phyloP scores from a whole-genome alignment of 805 yeast genomes.

The Kazachstania bromeliacearum region DNA sequence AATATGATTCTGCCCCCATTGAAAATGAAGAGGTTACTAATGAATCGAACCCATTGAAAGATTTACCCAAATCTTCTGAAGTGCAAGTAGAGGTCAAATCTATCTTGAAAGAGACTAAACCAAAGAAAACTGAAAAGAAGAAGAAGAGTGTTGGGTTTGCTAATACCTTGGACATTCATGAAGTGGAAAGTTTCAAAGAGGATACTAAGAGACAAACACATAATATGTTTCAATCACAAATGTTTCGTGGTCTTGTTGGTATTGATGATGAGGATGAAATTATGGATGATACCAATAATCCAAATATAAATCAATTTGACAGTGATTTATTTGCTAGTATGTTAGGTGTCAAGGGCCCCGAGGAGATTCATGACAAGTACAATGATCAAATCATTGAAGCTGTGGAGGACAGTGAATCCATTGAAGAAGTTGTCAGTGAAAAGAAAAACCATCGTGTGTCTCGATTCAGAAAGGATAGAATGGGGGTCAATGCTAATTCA shows the following conservation, averaged over 20 bases:
- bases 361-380: conserved; percentile 25
- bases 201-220: conserved; percentile 27
- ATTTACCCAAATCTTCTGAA: background rate
- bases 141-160: conserved; percentile 29
- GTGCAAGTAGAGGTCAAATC: conserved; percentile 6
- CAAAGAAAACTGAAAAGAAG: conserved; percentile 6
- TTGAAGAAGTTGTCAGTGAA: conserved; percentile 4
- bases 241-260: conserved; percentile 2
- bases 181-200: conserved; percentile 26
- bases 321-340: conserved; percentile 25
- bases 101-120: conserved; percentile 8
- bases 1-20: background rate
- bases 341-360: conserved; percentile 26
- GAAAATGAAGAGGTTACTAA: background rate
- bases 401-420: conserved; percentile 6
- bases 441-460: conserved; percentile 17
- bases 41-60: background rate
- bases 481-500: too few relatives aligned
- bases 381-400: conserved; percentile 8
- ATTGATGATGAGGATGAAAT: conserved; percentile 4
- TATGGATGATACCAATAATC: conserved; percentile 10
- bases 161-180: conserved; percentile 23
- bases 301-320: conserved; percentile 21
- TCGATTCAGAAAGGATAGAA: conserved; percentile 25
- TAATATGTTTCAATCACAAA: conserved; percentile 1